Evolutionary conservation across 1,284 basidiomycete genomes (phyloP).

Genomic region (Pseudozyma thailandica): DNA sequence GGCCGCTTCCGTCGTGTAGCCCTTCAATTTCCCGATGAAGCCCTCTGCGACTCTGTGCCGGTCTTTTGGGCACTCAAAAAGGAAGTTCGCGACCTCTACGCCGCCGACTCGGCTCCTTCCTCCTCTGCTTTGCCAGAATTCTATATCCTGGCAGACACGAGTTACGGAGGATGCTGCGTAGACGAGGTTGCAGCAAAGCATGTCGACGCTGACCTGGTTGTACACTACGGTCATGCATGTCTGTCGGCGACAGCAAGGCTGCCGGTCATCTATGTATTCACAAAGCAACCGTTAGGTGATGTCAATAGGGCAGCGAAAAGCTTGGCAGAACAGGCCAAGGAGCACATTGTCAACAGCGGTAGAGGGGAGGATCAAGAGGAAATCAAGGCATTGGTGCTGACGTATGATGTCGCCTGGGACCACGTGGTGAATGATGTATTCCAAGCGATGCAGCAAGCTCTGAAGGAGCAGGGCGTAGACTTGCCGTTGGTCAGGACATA

Average conservation of each 20-base stretch:
- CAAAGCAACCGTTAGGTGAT: conserved; percentile 73
- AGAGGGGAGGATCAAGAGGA: background rate
- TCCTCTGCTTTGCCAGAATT: conserved; percentile 67
- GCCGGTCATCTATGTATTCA: conserved; percentile 86
- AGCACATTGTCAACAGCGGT: background rate
- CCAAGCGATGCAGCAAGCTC: conserved; percentile 69
- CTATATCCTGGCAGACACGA: conserved; percentile 94
- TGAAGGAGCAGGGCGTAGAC: conserved; percentile 21
- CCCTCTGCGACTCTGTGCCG: conserved; percentile 85
- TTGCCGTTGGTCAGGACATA: conserved; percentile 38
- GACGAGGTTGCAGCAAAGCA: conserved; percentile 96
- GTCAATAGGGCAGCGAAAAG: conserved; percentile 67
- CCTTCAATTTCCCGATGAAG: conserved; percentile 95
- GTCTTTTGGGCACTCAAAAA: conserved; percentile 80
- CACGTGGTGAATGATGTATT: conserved; percentile 61
- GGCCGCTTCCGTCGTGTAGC: conserved; percentile 70
- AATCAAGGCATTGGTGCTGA: conserved; percentile 72
- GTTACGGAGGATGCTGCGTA: conserved; percentile 97
- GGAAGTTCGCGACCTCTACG: conserved; percentile 69
- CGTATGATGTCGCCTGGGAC: conserved; percentile 84
- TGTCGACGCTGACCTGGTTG: conserved; percentile 87
- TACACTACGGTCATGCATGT: conserved; percentile 97
- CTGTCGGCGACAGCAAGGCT: conserved; percentile 81
- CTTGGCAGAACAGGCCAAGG: conserved; percentile 28
- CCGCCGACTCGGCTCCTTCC: background rate